Evolutionary conservation across 352 stramenopile species (phyloP).

Genomic region (Globisporangium solare): DNA sequence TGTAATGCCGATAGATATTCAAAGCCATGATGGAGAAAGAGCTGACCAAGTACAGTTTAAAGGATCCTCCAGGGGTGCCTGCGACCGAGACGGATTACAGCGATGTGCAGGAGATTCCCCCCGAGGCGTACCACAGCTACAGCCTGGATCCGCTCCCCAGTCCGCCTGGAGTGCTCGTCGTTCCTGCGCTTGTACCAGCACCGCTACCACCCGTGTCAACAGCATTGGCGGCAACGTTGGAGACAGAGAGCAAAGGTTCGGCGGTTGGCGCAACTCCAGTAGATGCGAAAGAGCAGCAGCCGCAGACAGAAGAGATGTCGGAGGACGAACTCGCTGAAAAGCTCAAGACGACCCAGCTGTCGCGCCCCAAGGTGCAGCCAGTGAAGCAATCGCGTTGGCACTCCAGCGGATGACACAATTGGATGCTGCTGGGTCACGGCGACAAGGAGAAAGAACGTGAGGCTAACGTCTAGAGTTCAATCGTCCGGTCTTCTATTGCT

Average conservation of each 20-base stretch:
- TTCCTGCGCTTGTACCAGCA: not conserved
- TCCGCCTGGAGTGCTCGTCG: slow-evolving; percentile 6
- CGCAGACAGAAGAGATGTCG: slow-evolving; percentile 20
- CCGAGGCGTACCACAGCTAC: slow-evolving; percentile 1
- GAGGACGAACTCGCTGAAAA: slow-evolving; percentile 63
- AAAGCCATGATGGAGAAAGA: slow-evolving; percentile 58
- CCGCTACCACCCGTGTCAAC: not conserved
- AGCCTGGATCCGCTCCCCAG: slow-evolving; percentile 2
- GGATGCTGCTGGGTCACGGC: not conserved
- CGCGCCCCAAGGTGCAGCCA: slow-evolving; percentile 44
- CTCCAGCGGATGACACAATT: slow-evolving; percentile 8
- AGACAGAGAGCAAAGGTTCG: no score
- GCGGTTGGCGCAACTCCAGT: no score
- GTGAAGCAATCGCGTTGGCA: slow-evolving; percentile 37
- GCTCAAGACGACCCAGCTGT: slow-evolving; percentile 63
- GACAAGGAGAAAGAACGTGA: not conserved
- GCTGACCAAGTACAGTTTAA: slow-evolving; percentile 28
- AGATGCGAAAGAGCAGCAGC: not conserved
- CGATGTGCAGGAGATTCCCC: slow-evolving; percentile 2
- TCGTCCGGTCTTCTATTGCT: no score
- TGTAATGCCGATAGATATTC: slow-evolving; percentile 26
- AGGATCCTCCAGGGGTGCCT: slow-evolving; percentile 15
- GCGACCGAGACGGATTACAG: slow-evolving; percentile 8
- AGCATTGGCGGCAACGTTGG: not conserved
- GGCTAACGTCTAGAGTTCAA: not conserved